Base-by-base conservation (phyloP, 441 rosid genomes). In the Manihot esculenta region DNA sequence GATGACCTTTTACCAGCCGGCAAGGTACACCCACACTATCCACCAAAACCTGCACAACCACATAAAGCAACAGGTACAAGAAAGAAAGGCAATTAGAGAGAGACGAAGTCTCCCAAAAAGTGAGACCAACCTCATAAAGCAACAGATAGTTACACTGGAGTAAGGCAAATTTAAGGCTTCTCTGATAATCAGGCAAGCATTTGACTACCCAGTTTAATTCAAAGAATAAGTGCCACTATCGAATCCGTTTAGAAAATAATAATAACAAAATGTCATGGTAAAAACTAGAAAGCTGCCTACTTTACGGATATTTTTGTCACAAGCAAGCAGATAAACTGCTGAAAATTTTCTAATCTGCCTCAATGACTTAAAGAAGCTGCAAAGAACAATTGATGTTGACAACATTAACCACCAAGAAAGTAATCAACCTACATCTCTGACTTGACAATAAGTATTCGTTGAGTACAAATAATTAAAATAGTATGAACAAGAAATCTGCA, bases 1-100 rank as follows among this genome's bases (percentile, higher is more conserved):
- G 92, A 68, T 83, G 94, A 73, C 97, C 99, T 78, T 92, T 94
- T 75, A 94, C 98, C 76, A 94, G 84, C 42, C 96, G 93, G 78
- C 99, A 92, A 64, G 93, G 97, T 81, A 94, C 87, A 64, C 89
- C 90, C 66, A 83, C 80, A 69, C 86, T 80, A 79, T 94, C 99
- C 58, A 96, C 96, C 86, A 94, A 85, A 80, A 90, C 97, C 99
- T 94, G 71, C 66, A 65, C 61, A 81, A 56, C 23, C 50, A 77
- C 59, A 64, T 41, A 71, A 27, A 69, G 72, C 30, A 67, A 48
- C 18, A 49, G 55, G 56, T 69, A 63, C 45, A 62, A 27, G 51
- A 54, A 66, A 62, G 38, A 57, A 38, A 56, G 66, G 57, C 48
- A 54, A 70, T 48, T 61, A 30, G 26, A 45, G 8, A 12, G 62